Evolutionary conservation across 2,329 filamentous ascomycete species (phyloP), one percentile per base, ranked within the genome.

Genomic region (Aspergillus flavus): DNA sequence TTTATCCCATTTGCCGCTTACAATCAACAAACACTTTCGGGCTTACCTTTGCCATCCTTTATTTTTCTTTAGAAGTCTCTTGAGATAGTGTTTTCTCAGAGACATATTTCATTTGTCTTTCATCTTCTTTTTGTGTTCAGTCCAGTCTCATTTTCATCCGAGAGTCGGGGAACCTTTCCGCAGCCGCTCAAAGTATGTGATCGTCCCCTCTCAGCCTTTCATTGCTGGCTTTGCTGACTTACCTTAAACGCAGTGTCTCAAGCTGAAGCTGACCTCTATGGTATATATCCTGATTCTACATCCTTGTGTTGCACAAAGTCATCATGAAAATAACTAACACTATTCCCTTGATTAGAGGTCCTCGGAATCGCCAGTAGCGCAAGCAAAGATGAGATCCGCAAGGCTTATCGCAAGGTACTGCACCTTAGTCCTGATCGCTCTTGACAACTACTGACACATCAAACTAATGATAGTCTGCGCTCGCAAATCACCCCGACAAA

Each of bases 401-500:
- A 97, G 81, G 94, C 94, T 65, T 97, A 97, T 82, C 91, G 94
- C 81, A 97, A 96, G 87, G 94, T 94, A 71, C 71, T 81, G 61
- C 50, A 26, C 14, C 23, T 34, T 12, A 16, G 1, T 4, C 16
- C 32, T 19, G 16, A 2, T n/a, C 45, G n/a, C 32, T 4, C 5
- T 23, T 16, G 12, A 10, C 19, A 28, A 1, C 19, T 6, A 48
- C 23, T 39, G 12, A 54, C 30, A 28, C 6, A 23, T 12, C 1
- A 16, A 14, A 34, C 28, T 9, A 41, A 32, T 39, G 62, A 59
- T 71, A 96, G 93, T 90, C 93, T 68, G 93, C 94, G 14, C 86
- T 97, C 59, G 87, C 89, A 76, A 91, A 93, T 75, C 95, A 99
- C 75, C 95, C 95, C 54, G 95, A 99, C 82, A 99, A 99, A 82